Base-by-base conservation (phyloP, 2,329 filamentous ascomycete genomes). In the Sporothrix sp. region DNA sequence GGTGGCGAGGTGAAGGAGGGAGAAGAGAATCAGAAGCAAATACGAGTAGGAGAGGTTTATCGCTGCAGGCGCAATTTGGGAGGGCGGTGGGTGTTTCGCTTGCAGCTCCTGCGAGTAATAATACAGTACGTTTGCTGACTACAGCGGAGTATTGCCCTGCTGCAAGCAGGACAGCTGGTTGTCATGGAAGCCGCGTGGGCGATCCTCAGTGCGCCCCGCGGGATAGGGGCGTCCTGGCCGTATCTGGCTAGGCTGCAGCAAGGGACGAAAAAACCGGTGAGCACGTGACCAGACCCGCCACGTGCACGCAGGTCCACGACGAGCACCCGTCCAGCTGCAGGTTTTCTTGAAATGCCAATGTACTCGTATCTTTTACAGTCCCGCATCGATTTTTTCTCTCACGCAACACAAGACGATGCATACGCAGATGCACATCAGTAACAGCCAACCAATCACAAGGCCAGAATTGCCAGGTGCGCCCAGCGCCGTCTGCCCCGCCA, bases 131-230 rank as follows among this genome's bases (percentile, higher is more conserved):
- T 30, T 30, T n/a, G n/a, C n/a, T n/a, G n/a, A n/a, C n/a, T n/a
- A n/a, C n/a, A n/a, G n/a, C n/a, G n/a, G n/a, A n/a, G n/a, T 36
- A 30, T 28, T 28, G 10, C 25, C 6, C 25, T 10, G 25, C 10
- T 28, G 10, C 25, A 28, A 10, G 6, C 6, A 28, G 10, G 25
- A 28, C 5, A 28, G 44, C 33, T 48, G 32, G 51, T 53, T 53
- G 51, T 50, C 51, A 40, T 40, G 51, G 47, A 53, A 50, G 47
- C 47, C 16, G 25, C 21, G 16, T 11, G 21, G 32, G n/a, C 27
- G 36, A 38, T 37, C 48, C 48, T 49, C 48, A 51, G 45, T 48
- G 37, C 36, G 37, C 18, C 33, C 46, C 36, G 27, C 40, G 35
- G 40, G 42, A 35, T 45, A 45, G 42, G 30, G 20, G 42, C 18